Base-by-base conservation (phyloP, 78 protist genomes). In the Andalucia godoyi region DNA sequence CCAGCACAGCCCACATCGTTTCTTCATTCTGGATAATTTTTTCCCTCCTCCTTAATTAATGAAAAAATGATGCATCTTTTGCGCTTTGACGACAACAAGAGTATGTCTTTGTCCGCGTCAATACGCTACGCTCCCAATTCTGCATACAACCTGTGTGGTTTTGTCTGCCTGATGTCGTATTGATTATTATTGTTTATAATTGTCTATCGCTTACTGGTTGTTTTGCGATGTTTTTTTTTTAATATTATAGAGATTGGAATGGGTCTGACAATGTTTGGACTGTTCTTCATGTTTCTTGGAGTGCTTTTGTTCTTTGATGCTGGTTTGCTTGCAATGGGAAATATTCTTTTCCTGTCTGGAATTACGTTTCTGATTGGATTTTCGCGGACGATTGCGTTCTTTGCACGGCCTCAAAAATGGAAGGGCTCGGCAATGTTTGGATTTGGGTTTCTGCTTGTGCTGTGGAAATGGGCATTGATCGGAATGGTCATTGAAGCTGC, bases 401-500 rank as follows among this genome's bases (percentile, higher is more conserved):
- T 65, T 43, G 13, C 47, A 10, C 47, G 10, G 10, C 13, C 25
- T 43, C 10, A 43, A 10, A 43, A 17, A 17, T 43, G 47, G 25
- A 13, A 17, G 25, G 47, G 13, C 13, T 43, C 25, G 10, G 10
- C 47, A 43, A 13, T 43, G 13, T 43, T 13, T 42, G n/a, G 10
- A 10, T 40, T 15, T 18, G 66, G 66, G 12, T 12, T 60, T 15
- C 8, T 65, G 29, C 38, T 65, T 5, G 71, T 65, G 21, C 10
- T 65, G 58, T 55, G 4, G 5, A 55, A 55, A 5, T 65, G 57
- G 60, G 62, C 12, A 17, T 29, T 65, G 45, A 55, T 65, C 47
- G 71, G 71, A 17, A 34, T 65, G n/a, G n/a, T 65, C n/a, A 10
- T 65, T 29, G 41, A 65, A 46, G 59, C 57, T 10, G 41, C 47